Evolutionary conservation across 305 asterid species (phyloP).

Genomic region (Fraxinus xanthoxyloides): DNA sequence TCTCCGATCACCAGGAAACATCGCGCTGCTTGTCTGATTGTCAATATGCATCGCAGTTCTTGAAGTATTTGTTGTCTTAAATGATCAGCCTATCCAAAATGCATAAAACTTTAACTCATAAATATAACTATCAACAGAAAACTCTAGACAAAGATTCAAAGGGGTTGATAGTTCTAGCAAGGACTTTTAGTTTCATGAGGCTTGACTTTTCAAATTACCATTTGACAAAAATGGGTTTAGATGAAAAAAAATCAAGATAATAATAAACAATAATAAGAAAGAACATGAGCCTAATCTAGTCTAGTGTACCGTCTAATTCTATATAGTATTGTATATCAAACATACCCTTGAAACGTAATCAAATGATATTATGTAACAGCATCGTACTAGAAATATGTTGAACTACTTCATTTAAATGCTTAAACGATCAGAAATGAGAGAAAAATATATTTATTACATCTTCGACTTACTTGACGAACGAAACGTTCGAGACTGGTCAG

Average conservation of each 20-base stretch:
- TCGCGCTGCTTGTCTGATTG: constrained; percentile 80
- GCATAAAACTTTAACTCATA: not conserved
- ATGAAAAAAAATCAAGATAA: not conserved
- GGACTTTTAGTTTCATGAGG: not conserved
- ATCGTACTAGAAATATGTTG: not conserved
- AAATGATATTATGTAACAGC: not conserved
- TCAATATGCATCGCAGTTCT: constrained; percentile 62
- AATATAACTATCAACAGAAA: not conserved
- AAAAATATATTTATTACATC: not conserved
- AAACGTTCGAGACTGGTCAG: constrained; percentile 90
- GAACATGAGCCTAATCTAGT: not conserved
- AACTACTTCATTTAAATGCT: not conserved
- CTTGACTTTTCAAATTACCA: not conserved
- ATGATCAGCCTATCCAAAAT: constrained; percentile 69
- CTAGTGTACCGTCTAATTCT: not conserved
- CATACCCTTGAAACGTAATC: not conserved
- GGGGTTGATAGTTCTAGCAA: not conserved
- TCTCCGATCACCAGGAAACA: constrained; percentile 88
- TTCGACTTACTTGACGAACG: constrained; percentile 66
- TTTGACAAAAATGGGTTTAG: not conserved
- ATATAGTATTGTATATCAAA: not conserved
- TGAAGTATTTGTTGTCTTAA: constrained; percentile 86
- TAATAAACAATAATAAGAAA: not conserved
- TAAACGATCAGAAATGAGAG: not conserved
- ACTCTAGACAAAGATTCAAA: not conserved